Percentiles rank a stretch among this genome's conserved stretches.
Evolutionary conservation across 495 filamentous ascomycete species (phyloP).

Genomic region (Letharia columbiana): DNA sequence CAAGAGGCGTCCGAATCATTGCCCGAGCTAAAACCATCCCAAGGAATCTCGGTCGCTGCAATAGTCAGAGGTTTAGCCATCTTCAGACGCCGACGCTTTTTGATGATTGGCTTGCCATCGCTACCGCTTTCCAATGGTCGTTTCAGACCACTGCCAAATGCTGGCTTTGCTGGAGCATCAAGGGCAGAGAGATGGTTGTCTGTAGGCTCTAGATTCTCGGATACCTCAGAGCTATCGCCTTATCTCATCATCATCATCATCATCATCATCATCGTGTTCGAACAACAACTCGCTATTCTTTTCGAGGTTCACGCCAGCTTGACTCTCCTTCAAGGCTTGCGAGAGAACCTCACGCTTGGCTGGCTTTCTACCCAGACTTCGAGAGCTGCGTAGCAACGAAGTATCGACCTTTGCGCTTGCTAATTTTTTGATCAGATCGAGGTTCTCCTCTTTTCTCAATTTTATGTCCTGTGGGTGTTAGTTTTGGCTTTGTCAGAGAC

Average conservation of each 20-base stretch:
- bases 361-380: slow-evolving; percentile 57
- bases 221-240: slow-evolving; percentile 31
- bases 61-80: slow-evolving; percentile 31
- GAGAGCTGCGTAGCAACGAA: slow-evolving; percentile 64
- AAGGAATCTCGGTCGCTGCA: slow-evolving; percentile 41
- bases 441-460: slow-evolving; percentile 86
- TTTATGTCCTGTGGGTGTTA: slow-evolving; percentile 60
- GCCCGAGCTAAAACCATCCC: slow-evolving; percentile 54
- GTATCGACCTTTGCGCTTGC: slow-evolving; percentile 73
- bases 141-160: slow-evolving; percentile 74
- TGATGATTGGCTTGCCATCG: slow-evolving; percentile 69
- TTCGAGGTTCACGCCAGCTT: slow-evolving; percentile 16
- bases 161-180: slow-evolving; percentile 9
- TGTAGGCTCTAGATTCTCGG: slow-evolving; percentile 15
- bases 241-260: too few species aligned
- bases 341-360: slow-evolving; percentile 58
- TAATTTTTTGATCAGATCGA: slow-evolving; percentile 73
- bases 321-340: slow-evolving; percentile 48
- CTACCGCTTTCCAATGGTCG: slow-evolving; percentile 71
- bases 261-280: slow-evolving; percentile 42
- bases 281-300: background rate
- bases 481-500: background rate
- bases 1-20: slow-evolving; percentile 26
- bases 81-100: slow-evolving; percentile 43
- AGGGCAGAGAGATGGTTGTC: background rate